These are phyloP conservation scores for Tylopilus sp. DNA, from an alignment of 1,284 basidiomycete species.

Conservation along the genomic window DNA sequence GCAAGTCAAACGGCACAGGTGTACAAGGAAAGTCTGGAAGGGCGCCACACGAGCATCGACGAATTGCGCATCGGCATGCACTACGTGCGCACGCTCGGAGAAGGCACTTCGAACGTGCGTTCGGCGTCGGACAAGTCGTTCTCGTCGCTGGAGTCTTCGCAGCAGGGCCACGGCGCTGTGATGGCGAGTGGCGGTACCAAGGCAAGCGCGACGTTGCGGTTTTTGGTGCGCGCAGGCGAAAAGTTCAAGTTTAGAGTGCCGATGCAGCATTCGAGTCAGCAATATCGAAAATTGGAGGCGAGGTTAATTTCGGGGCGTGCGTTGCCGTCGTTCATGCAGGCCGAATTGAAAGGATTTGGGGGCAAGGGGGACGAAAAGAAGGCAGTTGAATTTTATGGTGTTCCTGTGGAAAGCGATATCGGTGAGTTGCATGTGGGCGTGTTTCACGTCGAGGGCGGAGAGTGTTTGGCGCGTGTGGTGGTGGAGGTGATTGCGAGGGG, in stretches of 20 bases:
- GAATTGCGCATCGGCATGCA: conserved; percentile 62
- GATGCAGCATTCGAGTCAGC: conserved; percentile 25
- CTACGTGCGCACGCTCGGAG: conserved; percentile 64
- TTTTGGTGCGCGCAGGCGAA: conserved; percentile 55
- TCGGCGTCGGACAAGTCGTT: conserved; percentile 46
- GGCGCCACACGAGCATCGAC: conserved; percentile 43
- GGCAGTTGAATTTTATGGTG: conserved; percentile 54
- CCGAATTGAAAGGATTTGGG: conserved; percentile 43
- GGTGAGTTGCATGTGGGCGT: conserved; percentile 57
- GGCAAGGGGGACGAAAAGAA: conserved; percentile 36
- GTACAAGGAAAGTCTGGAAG: conserved; percentile 34
- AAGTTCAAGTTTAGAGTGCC: conserved; percentile 57
- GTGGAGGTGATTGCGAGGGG: conserved; percentile 56
- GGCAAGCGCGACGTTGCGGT: conserved; percentile 25
- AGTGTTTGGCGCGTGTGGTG: conserved; percentile 51
- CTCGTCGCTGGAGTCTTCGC: conserved; percentile 57
- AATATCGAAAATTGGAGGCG: conserved; percentile 41
- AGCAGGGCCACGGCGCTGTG: conserved; percentile 31
- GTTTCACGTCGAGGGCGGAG: conserved; percentile 44
- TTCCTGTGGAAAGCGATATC: conserved; percentile 47
- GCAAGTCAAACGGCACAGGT: conserved; percentile 65
- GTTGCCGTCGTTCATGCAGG: conserved; percentile 55
- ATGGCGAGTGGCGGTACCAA: conserved; percentile 30
- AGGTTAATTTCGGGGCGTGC: conserved; percentile 49
- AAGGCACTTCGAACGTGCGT: conserved; percentile 43